Conservation (phyloP, 768 basidiomycete species). For the Boletus fagicola region DNA sequence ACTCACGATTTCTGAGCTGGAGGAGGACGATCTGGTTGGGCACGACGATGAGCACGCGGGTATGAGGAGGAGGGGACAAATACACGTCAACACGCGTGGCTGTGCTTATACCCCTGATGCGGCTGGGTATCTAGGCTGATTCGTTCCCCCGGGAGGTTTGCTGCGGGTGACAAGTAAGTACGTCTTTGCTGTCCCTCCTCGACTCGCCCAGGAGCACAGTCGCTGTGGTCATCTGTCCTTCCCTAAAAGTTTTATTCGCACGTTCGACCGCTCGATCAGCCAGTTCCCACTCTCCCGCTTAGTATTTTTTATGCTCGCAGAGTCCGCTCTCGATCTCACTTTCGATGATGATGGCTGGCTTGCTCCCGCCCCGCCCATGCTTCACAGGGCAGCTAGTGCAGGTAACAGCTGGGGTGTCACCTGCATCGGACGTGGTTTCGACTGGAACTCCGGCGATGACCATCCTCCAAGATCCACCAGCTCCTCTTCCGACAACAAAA, state of each 20-base stretch:
- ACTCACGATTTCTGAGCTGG: constrained; percentile 58
- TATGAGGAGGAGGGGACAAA: constrained; percentile 19
- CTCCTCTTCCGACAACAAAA: constrained; percentile 9
- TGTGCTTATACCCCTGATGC: constrained; percentile 10
- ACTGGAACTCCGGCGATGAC: constrained; percentile 57
- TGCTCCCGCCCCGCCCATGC: constrained; percentile 45
- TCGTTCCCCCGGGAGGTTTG: background rate
- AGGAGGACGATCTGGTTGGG: constrained; percentile 39
- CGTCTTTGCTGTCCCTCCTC: background rate
- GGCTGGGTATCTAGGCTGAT: background rate
- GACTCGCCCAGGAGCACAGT: background rate
- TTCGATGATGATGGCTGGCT: constrained; percentile 76
- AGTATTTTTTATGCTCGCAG: constrained; percentile 50
- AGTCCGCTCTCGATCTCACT: constrained; percentile 54
- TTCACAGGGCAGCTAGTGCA: constrained; percentile 64
- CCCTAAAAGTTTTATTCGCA: background rate
- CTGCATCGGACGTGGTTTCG: constrained; percentile 77
- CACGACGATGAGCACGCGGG: constrained; percentile 1
- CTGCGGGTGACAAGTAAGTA: background rate
- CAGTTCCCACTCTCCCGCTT: background rate
- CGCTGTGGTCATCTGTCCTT: constrained; percentile 2
- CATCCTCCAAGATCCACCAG: constrained; percentile 16
- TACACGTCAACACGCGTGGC: constrained; percentile 28
- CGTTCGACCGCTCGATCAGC: background rate
- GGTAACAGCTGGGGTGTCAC: constrained; percentile 85